A percentile compares a stretch with the other conserved stretches of the same genome.
These are phyloP conservation scores for Stagonosporopsis rhizophila DNA, from an alignment of 2,329 filamentous ascomycete species.

Conservation along the genomic window DNA sequence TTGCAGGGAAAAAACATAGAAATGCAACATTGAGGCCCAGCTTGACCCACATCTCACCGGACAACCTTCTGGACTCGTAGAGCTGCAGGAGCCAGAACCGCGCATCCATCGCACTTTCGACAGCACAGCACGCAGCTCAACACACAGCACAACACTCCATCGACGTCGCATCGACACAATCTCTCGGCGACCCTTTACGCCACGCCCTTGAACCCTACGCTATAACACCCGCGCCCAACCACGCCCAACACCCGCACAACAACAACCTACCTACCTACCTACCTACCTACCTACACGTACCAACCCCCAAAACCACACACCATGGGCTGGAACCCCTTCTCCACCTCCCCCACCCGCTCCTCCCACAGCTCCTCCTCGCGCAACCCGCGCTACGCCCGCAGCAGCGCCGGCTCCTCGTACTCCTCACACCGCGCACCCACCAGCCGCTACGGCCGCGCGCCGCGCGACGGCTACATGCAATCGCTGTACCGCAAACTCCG, in stretches of 20 bases:
- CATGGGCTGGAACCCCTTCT: slow-evolving; percentile 49
- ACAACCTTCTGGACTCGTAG: slow-evolving; percentile 15
- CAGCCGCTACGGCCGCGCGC: slow-evolving; percentile 78
- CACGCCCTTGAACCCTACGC: background rate
- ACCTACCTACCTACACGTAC: background rate
- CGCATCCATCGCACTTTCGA: slow-evolving; percentile 3
- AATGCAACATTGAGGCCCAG: slow-evolving; percentile 24
- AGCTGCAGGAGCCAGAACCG: slow-evolving; percentile 5
- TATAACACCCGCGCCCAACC: slow-evolving; percentile 6
- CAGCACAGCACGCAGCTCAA: background rate
- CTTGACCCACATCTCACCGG: slow-evolving; percentile 24
- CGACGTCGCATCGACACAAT: slow-evolving; percentile 7
- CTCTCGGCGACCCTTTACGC: slow-evolving; percentile 14
- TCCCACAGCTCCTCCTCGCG: slow-evolving; percentile 28
- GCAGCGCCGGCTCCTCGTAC: slow-evolving; percentile 36
- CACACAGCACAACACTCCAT: background rate
- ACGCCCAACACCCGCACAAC: too few species aligned
- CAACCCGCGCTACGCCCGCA: slow-evolving; percentile 34
- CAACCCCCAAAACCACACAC: slow-evolving; percentile 4
- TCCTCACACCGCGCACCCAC: slow-evolving; percentile 59
- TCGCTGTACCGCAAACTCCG: slow-evolving; percentile 78
- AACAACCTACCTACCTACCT: too few species aligned
- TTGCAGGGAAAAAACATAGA: slow-evolving; percentile 5
- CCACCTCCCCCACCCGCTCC: slow-evolving; percentile 30
- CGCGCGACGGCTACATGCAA: slow-evolving; percentile 78